These are phyloP conservation scores for Aaosphaeria pasadenensis DNA, from an alignment of 2,329 filamentous ascomycete species.

Conservation along the genomic window DNA sequence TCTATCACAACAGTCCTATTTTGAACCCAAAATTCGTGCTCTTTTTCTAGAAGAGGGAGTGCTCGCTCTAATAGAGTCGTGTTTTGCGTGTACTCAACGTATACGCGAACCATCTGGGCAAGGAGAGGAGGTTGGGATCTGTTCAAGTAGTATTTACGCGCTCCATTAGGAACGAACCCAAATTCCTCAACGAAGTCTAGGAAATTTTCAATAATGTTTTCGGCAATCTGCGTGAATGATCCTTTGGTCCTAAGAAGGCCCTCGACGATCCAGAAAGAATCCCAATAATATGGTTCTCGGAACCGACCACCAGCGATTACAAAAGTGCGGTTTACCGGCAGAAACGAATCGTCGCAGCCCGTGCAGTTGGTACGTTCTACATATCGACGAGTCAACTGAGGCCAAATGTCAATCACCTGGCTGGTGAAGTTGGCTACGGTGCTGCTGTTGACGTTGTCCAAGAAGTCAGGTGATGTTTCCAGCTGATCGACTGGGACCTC, in stretches of 20 bases:
- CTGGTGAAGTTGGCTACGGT: slow-evolving; percentile 59
- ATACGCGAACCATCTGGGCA: slow-evolving; percentile 63
- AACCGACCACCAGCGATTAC: slow-evolving; percentile 71
- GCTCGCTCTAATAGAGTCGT: slow-evolving; percentile 59
- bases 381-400: slow-evolving; percentile 62
- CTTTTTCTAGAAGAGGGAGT: slow-evolving; percentile 60
- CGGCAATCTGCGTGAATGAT: slow-evolving; percentile 60
- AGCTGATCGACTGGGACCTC: slow-evolving; percentile 53
- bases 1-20: slow-evolving; percentile 59
- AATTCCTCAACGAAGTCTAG: slow-evolving; percentile 63
- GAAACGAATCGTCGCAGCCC: slow-evolving; percentile 62
- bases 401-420: slow-evolving; percentile 69
- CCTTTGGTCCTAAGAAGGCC: slow-evolving; percentile 64
- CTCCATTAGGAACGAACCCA: slow-evolving; percentile 67
- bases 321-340: slow-evolving; percentile 65
- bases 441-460: slow-evolving; percentile 54
- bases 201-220: slow-evolving; percentile 69
- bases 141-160: slow-evolving; percentile 66
- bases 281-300: slow-evolving; percentile 70
- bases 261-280: slow-evolving; percentile 67
- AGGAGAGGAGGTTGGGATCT: slow-evolving; percentile 66
- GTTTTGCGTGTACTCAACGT: slow-evolving; percentile 64
- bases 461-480: slow-evolving; percentile 56
- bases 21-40: slow-evolving; percentile 61
- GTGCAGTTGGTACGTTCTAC: slow-evolving; percentile 48